Evolutionary conservation across 2,329 filamentous ascomycete species (phyloP), one percentile per base, ranked within the genome.

Genomic region (Fusarium torulosum): DNA sequence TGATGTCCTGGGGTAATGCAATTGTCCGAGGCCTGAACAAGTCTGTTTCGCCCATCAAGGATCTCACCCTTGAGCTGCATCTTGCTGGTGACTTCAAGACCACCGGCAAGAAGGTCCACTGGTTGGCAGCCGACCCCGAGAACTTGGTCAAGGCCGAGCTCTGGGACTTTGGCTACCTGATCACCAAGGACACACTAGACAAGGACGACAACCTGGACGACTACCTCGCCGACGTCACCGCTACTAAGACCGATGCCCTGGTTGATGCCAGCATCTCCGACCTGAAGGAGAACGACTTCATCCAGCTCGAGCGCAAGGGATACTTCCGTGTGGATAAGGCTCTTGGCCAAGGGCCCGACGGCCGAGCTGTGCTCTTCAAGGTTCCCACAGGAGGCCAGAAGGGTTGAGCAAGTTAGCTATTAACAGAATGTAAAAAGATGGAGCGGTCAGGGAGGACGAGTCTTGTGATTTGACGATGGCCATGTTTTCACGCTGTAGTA

Each of bases 1-100:
- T 97, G 41, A 97, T 97, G 95, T 91, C 91, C 78, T 98, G 95
- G 95, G 96, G 95, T 72, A 96, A 97, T 75, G 93, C 91, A 14
- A 87, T 94, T 69, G 91, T 96, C 23, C 87, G 89, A 55, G 88
- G 89, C 61, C 88, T 93, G 64, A 83, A 86, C 46, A 79, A 81
- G 29, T 79, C 80, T 19, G 83, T 83, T 15, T 55, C 52, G 13
- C 82, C 87, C 46, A 89, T 97, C 73, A 90, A 89, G 14, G 83
- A 81, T 35, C 84, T 97, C 38, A 91, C 91, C 59, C 84, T 96
- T 53, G 93, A 97, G 80, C 88, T 97, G n/a, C 91, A 98, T 79
- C 87, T 97, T 49, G 88, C 91, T 73, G 94, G 95, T 56, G 95
- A 98, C 78, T 92, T 98, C 79, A 97, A 97, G 85, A 91, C 92